Conservation (phyloP, 2,329 filamentous ascomycete species). For the Cryphonectria japonica region DNA sequence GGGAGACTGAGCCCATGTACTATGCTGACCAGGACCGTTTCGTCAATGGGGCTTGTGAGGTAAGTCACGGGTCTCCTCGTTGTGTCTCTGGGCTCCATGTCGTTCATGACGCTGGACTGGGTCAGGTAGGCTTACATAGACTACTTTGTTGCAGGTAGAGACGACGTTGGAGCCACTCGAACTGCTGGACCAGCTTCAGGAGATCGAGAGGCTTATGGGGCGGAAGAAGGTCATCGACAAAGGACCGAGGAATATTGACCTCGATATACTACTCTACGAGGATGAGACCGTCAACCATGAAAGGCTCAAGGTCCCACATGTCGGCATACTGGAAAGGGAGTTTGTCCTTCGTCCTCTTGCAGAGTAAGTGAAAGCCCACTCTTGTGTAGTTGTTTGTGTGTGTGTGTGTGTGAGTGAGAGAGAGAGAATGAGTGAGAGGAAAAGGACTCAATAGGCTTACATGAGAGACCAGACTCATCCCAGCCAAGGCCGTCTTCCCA, state of each 20-base stretch:
- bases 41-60: conserved; percentile 91
- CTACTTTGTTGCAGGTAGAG: conserved; percentile 63
- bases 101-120: neutral
- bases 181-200: conserved; percentile 79
- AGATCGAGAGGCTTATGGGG: conserved; percentile 79
- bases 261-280: conserved; percentile 88
- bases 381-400: neutral
- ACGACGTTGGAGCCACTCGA: conserved; percentile 75
- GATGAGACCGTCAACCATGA: conserved; percentile 67
- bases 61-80: conserved; percentile 45
- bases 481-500: conserved; percentile 56
- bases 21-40: conserved; percentile 86
- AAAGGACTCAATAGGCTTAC: neutral
- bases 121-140: conserved; percentile 20
- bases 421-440: neutral
- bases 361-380: conserved; percentile 57
- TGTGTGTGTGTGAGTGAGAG: too few species aligned
- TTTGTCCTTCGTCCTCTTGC: conserved; percentile 89
- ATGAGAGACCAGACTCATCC: conserved; percentile 52
- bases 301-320: conserved; percentile 82
- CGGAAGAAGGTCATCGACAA: conserved; percentile 88
- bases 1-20: conserved; percentile 98
- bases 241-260: conserved; percentile 89
- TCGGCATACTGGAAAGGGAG: conserved; percentile 83
- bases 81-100: too few species aligned